Evolutionary conservation across 1,284 basidiomycete species (phyloP).

Genomic region (Moniliophthora roreri): DNA sequence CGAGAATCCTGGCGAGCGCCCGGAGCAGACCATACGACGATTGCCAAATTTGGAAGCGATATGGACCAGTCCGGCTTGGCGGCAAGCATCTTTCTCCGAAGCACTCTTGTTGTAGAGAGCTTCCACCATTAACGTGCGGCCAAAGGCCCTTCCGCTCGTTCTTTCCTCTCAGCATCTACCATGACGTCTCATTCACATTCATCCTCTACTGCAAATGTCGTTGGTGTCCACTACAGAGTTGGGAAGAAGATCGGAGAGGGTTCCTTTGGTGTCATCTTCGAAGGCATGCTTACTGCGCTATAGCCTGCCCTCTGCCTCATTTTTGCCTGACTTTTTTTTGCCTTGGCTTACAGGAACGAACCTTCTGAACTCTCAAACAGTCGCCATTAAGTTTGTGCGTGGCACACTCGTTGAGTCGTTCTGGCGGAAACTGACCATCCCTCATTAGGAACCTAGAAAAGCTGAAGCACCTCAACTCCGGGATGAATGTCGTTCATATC

Average conservation of each 20-base stretch:
- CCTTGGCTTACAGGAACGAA: slow-evolving; percentile 71
- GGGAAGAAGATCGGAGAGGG: slow-evolving; percentile 86
- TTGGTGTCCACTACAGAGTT: slow-evolving; percentile 83
- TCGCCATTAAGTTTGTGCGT: slow-evolving; percentile 97
- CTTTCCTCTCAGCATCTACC: slow-evolving; percentile 21
- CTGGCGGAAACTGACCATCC: slow-evolving; percentile 1
- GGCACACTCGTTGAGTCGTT: neutral
- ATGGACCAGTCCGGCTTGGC: too few species aligned
- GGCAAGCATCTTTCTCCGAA: too few species aligned
- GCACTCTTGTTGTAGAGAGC: neutral
- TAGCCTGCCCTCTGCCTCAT: slow-evolving; percentile 1
- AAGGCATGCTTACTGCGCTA: slow-evolving; percentile 60
- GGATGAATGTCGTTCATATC: slow-evolving; percentile 97
- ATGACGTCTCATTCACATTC: slow-evolving; percentile 52
- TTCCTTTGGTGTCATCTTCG: slow-evolving; percentile 96
- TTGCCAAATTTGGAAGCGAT: neutral
- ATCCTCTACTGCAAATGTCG: slow-evolving; percentile 58
- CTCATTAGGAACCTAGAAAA: slow-evolving; percentile 86
- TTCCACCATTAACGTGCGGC: slow-evolving; percentile 16
- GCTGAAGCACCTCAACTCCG: slow-evolving; percentile 94
- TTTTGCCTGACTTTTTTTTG: slow-evolving; percentile 8
- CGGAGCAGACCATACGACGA: neutral
- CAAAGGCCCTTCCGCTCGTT: slow-evolving; percentile 21
- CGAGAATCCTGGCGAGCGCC: slow-evolving; percentile 8
- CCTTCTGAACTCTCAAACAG: slow-evolving; percentile 91